Base-by-base conservation (phyloP, 148 eudicot species). In the Fagopyrum esculentum region DNA sequence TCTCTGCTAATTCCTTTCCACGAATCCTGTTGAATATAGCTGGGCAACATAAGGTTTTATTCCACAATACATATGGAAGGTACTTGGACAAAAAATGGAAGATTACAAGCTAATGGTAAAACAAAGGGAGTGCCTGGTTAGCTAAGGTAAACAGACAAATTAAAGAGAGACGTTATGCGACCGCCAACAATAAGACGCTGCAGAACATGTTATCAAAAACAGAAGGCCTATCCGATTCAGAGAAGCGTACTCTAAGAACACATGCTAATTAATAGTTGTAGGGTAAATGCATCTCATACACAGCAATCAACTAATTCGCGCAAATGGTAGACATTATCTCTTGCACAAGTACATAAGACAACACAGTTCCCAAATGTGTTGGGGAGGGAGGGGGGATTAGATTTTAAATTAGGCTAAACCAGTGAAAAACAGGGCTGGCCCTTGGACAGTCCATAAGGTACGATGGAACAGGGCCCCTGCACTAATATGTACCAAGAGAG, bases 1-100 rank as follows among this genome's bases (percentile, higher is more conserved):
- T 95, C 88, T 95, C 99, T 43, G 99, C 97, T 71, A 95, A 79
- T 68, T 81, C 85, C 82, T 80, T 86, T 40, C 97, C 98, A 79
- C 85, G 93, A 69, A 94, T 87, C 85, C 98, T 94, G 81, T 75
- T 78, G 76, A 79, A 66, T 13, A 5, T 66, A 66, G 3, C 5
- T 43, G 4, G 16, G 17, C 5, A 13, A 66, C 16, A 35, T 40
- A 66, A 19, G 13, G 30, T 26, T 26, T 19, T 60, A 17, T 66
- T 66, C n/a, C 46, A 12, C 19, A 40, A 43, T 6, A 66, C 17
- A 43, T 43, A 64, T 4, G 8, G 69, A 57, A 64, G 46, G 45
- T 35, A 35, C 5, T 35, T 8, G 40, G 16, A 35, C 6, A 35
- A 35, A 35, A 35, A 35, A 35, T 35, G 69, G 15, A 64, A 30